Percentiles rank a stretch among this genome's conserved stretches.
Evolutionary conservation across 768 basidiomycete genomes (phyloP).

Genomic region (Russula abietina): DNA sequence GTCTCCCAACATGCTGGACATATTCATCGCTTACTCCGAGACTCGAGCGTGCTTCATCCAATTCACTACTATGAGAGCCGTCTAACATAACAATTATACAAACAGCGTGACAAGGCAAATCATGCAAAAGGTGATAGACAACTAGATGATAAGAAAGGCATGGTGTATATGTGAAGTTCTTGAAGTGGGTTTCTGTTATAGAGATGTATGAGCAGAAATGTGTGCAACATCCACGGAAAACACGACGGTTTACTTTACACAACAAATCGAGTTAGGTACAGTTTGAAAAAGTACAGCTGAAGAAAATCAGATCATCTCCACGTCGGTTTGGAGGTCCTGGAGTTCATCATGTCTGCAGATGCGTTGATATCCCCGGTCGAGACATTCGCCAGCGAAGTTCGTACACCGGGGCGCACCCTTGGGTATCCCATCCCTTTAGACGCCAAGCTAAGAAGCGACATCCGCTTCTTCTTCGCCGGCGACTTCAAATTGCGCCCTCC

Average conservation of each 20-base stretch:
- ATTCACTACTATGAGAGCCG: neutral
- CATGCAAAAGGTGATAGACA: conserved; percentile 11
- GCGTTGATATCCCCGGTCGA: conserved; percentile 45
- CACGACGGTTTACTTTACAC: neutral
- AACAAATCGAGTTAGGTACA: conserved; percentile 3
- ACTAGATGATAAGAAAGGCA: conserved; percentile 16
- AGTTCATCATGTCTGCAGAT: conserved; percentile 29
- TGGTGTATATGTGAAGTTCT: neutral
- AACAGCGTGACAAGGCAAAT: conserved; percentile 10
- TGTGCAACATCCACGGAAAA: conserved; percentile 6
- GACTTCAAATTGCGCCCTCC: conserved; percentile 32
- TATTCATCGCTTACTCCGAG: neutral
- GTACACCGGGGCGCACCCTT: conserved; percentile 29
- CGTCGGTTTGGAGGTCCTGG: conserved; percentile 39
- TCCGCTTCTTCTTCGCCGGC: conserved; percentile 57
- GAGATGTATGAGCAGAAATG: conserved; percentile 10
- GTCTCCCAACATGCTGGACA: conserved; percentile 2
- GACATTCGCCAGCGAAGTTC: conserved; percentile 32
- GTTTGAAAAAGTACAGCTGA: neutral
- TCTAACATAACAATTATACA: conserved; percentile 21
- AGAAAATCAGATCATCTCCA: conserved; percentile 44
- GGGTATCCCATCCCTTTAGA: conserved; percentile 28
- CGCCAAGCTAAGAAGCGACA: conserved; percentile 44
- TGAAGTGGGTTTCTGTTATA: conserved; percentile 3
- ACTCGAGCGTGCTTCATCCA: neutral